Evolutionary conservation across 2,329 filamentous ascomycete species (phyloP), one percentile per base, ranked within the genome.

Genomic region (Colletotrichum plurivorum): DNA sequence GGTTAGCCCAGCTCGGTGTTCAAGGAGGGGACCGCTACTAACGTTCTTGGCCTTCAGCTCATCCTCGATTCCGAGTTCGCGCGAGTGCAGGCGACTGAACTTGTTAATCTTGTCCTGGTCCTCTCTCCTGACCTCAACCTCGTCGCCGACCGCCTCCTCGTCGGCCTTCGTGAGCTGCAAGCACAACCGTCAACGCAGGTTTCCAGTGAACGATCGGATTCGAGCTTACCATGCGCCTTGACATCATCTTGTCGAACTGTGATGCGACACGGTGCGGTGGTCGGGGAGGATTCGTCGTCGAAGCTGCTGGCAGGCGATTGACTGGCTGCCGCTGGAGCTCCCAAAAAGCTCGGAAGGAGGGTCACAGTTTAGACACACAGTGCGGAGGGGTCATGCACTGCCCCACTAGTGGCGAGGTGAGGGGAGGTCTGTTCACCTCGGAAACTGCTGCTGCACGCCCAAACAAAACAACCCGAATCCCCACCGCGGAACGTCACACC

Each of bases 101-200:
- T 91, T 92, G 84, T 99, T 99, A 89, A 99, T 99, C 84, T 96
- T 97, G 84, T 98, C 95, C 82, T 99, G 96, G 79, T 99, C 96
- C 80, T 98, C 95, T 77, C 95, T 93, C 70, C 96, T 93, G 68
- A 99, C 96, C 81, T 98, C 93, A 75, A 94, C 92, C 78, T 99
- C 96, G 73, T 96, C 93, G 71, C 89, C 88, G 60, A 87, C 87
- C 20, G 90, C 86, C 68, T 90, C 92, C 82, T 99, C 96, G 76
- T 98, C 95, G 79, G 97, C 95, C 78, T 94, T 97, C 53, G 94
- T 94, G 74, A 99, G 92, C 96, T 98, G 77, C 25, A 52, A 31
- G 39, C 31, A 77, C 72, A 39, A 46, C 3, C 7, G 13, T 41
- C 4, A 51, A 18, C 6, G 1, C 25, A 62, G 2, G 2, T 1